Percentiles rank a stretch among this genome's conserved stretches.
phyloP scores from a whole-genome alignment of 2,329 filamentous ascomycete genomes.

The Teratosphaeria gauchensis region DNA sequence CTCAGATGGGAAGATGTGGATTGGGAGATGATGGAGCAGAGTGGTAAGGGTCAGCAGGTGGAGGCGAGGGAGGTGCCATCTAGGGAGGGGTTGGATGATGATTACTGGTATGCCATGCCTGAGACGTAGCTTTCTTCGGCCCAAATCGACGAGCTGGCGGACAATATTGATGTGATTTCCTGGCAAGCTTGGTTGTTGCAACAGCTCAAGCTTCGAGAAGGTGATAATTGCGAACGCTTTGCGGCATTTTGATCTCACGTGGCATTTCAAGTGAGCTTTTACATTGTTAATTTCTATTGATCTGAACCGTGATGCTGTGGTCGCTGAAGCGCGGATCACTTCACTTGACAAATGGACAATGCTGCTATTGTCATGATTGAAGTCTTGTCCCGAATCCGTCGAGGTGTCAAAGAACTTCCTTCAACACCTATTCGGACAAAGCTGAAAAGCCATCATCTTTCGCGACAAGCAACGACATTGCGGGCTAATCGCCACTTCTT shows the following conservation, averaged over 20 bases:
- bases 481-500: not conserved
- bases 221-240: too few relatives aligned
- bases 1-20: slow-evolving; percentile 74
- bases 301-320: not conserved
- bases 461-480: not conserved
- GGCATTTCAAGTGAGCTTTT: not conserved
- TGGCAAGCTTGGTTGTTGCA: not conserved
- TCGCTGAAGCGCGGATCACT: not conserved
- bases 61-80: slow-evolving; percentile 59
- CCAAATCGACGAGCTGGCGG: not conserved
- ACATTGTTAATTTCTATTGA: not conserved
- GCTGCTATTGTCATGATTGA: not conserved
- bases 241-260: not conserved
- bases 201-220: not conserved
- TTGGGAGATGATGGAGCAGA: slow-evolving; percentile 31
- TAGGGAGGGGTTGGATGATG: slow-evolving; percentile 76
- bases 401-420: not conserved
- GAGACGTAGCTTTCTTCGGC: slow-evolving; percentile 3
- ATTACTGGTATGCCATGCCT: slow-evolving; percentile 74
- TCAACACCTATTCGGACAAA: not conserved
- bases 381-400: not conserved
- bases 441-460: not conserved
- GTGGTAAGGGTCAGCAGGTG: slow-evolving; percentile 35
- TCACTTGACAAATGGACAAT: not conserved
- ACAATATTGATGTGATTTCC: not conserved